Evolutionary conservation across 225 moss, liverwort and hornwort species (phyloP), one percentile per base, ranked within the genome.

Genomic region (Straminergon stramineum): DNA sequence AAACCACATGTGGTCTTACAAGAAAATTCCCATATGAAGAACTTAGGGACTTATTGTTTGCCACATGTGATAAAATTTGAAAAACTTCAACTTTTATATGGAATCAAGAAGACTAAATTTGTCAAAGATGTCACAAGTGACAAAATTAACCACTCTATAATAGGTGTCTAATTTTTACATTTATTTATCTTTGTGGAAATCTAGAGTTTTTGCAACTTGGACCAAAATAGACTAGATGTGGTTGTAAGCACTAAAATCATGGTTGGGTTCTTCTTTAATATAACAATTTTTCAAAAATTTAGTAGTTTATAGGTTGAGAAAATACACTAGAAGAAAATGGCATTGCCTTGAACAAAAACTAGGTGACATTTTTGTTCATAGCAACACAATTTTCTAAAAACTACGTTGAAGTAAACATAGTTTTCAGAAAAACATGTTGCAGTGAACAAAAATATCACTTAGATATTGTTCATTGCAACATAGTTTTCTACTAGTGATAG

Each of bases 211-310:
- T 43, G 43, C 27, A 27, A 17, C 11, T 48, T 75, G 1, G 2
- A 13, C 13, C 13, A 34, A 53, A 35, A 53, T 0, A 35, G 0
- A 14, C 53, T 53, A 35, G 5, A 77, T 5, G 10, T 15, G 2
- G 22, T 77, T 13, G 22, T 13, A 53, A 77, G 8, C 3, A 22
- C 2, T 14, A 0, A 13, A 53, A 53, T 23, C 0, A 0, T 22
- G 1, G 22, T 22, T 35, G 5, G 14, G 2, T 22, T 9, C 5
- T 53, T 9, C 53, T 22, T 14, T 53, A 48, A 48, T 48, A 22
- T 22, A 76, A 34, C 6, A 76, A 76, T 13, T 21, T 76, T 0
- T 76, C 8, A 53, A 52, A 32, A 5, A 0, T 21, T 52, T 76
- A 8, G 2, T 0, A 52, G 0, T 53, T 34, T 7, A 34, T 8